Evolutionary conservation across 805 yeast genomes (phyloP).

Genomic region (Candida sakaeoensis): DNA sequence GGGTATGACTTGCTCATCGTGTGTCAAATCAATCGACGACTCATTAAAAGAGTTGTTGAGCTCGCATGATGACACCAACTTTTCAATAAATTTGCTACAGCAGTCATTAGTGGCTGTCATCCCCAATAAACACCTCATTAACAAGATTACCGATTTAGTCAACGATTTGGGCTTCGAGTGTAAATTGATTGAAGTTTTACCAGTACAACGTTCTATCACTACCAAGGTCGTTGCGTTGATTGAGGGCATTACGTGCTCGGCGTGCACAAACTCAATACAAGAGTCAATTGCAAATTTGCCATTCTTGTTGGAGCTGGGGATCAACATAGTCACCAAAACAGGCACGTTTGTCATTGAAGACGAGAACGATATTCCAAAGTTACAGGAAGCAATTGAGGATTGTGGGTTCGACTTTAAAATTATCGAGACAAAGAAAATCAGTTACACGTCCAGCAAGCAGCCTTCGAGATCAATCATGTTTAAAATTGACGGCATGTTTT

Average conservation of each 20-base stretch:
- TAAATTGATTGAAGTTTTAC: constrained; percentile 54
- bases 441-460: constrained; percentile 45
- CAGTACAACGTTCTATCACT: constrained; percentile 47
- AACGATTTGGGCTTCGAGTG: constrained; percentile 41
- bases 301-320: constrained; percentile 50
- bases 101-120: constrained; percentile 53
- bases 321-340: constrained; percentile 57
- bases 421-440: constrained; percentile 40
- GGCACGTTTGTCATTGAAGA: constrained; percentile 57
- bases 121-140: constrained; percentile 46
- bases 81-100: constrained; percentile 49
- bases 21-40: constrained; percentile 28
- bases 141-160: constrained; percentile 24
- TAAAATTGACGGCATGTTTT: constrained; percentile 62
- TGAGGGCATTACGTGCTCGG: constrained; percentile 74
- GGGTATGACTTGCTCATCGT: constrained; percentile 41
- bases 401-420: constrained; percentile 61
- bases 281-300: constrained; percentile 44
- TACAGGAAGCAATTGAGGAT: constrained; percentile 56
- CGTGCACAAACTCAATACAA: constrained; percentile 59
- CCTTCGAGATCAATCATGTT: constrained; percentile 55
- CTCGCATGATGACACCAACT: constrained; percentile 24
- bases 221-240: constrained; percentile 57
- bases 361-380: constrained; percentile 26
- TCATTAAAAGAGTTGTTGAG: constrained; percentile 21